Base-by-base conservation (phyloP, 805 yeast genomes). In the Candida tibetensis region DNA sequence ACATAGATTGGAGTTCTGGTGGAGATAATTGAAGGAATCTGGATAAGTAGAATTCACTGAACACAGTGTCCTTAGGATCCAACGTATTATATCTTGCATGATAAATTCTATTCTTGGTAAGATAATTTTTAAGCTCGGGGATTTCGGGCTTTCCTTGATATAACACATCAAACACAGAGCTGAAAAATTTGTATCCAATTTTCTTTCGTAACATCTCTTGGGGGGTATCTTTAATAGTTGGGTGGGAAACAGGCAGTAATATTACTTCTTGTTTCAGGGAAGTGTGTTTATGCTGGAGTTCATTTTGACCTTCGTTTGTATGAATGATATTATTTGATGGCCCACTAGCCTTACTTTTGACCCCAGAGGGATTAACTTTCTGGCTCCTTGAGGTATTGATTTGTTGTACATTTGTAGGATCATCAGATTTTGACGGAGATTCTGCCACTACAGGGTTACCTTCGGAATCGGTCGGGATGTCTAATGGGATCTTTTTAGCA, bases 1-100 rank as follows among this genome's bases (percentile, higher is more conserved):
- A 63, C 66, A 82, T 60, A 17, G 69, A 60, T 1, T 50, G 44
- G 27, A 77, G 55, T 43, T 78, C 82, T 0, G 55, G 53, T 1
- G 56, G 56, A 6, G 64, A 57, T 23, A 81, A 51, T 36, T 72
- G 71, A 16, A 82, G 59, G 48, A 76, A 80, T 17, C 65, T 54
- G 2, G 67, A 58, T 26, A 82, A 60, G 52, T 75, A 79, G 13
- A 69, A 63, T 46, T 81, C 85, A 5, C 80, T 69, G 49, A 79
- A 69, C 0, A 72, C 55, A 5, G 44, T 47, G 14, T 57, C 51
- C 27, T 60, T 48, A 16, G 53, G 50, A 32, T 39, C 52, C 40
- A 32, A 44, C 14, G 65, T 43, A 32, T 55, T 55, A 49, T 74
- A 79, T 17, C 79, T 70, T 1, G 81, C 81, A 46, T 76, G 80